A percentile compares a stretch with the other conserved stretches of the same genome.
These are phyloP conservation scores for Bromus sterilis DNA, from an alignment of 176 grass and related monocot genomes.

Conservation along the genomic window DNA sequence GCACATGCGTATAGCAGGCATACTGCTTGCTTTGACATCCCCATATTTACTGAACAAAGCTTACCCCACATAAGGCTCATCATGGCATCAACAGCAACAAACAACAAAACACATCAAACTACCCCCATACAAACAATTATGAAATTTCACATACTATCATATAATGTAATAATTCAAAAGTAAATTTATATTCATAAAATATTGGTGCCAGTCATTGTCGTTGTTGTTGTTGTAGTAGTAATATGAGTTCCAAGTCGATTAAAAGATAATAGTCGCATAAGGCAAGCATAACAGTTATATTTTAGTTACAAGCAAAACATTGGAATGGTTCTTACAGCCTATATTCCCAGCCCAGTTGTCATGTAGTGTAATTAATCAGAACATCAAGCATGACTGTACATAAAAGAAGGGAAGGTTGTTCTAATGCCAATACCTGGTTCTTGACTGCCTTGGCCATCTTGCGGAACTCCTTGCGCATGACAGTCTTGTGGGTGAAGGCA, in stretches of 20 bases:
- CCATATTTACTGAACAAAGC: neutral
- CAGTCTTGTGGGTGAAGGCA: constrained; percentile 38
- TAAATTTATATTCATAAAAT: neutral
- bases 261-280: too few species aligned
- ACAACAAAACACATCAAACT: neutral
- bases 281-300: neutral
- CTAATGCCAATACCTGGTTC: constrained; percentile 53
- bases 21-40: neutral
- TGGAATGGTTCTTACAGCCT: neutral
- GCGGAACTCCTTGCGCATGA: constrained; percentile 68
- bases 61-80: neutral
- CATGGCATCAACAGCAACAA: neutral
- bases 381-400: neutral
- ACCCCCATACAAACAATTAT: neutral
- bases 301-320: neutral
- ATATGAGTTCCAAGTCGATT: neutral
- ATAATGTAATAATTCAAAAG: neutral
- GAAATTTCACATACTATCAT: neutral
- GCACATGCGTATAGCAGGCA: too few species aligned
- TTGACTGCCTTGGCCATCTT: constrained; percentile 86
- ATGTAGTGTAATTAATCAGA: neutral
- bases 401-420: neutral
- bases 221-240: neutral
- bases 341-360: neutral
- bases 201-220: neutral